Conservation (phyloP, 2,329 filamentous ascomycete genomes). For the Decorospora gaudefroyi region DNA sequence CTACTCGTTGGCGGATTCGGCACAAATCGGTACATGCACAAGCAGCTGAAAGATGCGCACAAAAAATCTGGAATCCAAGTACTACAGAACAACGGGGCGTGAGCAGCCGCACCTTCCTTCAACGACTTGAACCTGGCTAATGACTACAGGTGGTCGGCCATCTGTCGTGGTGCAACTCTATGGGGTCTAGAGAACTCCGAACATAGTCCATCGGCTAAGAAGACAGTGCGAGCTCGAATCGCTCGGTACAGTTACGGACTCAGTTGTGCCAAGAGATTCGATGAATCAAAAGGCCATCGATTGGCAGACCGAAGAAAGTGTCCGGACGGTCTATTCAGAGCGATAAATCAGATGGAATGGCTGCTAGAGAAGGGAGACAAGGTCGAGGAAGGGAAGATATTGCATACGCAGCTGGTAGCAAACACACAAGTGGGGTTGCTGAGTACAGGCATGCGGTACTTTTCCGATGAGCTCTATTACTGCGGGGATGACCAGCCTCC, state of each 20-base stretch:
- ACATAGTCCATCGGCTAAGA: background rate
- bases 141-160: slow-evolving; percentile 13
- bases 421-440: background rate
- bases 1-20: background rate
- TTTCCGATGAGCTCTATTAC: background rate
- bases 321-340: background rate
- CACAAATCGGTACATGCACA: background rate
- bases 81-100: slow-evolving; percentile 3
- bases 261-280: slow-evolving; percentile 1
- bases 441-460: background rate
- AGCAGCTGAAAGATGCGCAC: background rate
- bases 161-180: slow-evolving; percentile 17
- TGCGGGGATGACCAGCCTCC: background rate
- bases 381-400: background rate
- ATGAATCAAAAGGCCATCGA: slow-evolving; percentile 1
- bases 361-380: slow-evolving; percentile 3
- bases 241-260: slow-evolving; percentile 14
- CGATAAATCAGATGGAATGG: slow-evolving; percentile 7
- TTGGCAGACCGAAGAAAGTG: slow-evolving; percentile 1
- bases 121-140: background rate
- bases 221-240: slow-evolving; percentile 7
- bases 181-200: slow-evolving; percentile 9
- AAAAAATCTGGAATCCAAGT: slow-evolving; percentile 10
- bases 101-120: background rate
- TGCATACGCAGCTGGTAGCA: background rate